Conservation (phyloP, 2,329 filamentous ascomycete genomes). For the Lomentospora prolificans region DNA sequence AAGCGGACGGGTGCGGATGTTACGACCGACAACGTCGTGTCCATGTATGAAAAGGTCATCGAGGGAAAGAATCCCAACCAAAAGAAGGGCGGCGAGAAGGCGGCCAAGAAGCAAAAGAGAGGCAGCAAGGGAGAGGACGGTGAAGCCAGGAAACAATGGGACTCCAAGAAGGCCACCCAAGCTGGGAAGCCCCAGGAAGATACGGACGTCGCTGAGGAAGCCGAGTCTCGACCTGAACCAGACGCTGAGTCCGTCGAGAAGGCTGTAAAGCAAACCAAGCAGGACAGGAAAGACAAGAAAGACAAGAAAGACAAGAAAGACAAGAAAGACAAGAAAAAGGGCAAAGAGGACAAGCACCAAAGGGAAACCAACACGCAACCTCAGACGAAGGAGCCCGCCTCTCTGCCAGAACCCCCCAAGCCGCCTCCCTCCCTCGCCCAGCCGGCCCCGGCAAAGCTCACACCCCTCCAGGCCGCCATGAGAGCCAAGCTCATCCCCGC, state of each 20-base stretch:
- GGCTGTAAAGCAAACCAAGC: constrained; percentile 9
- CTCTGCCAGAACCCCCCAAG: constrained; percentile 11
- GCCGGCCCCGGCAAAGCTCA: constrained; percentile 50
- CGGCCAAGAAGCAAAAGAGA: constrained; percentile 19
- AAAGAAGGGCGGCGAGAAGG: constrained; percentile 11
- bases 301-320: constrained; percentile 22
- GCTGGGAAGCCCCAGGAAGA: not conserved
- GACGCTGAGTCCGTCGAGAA: constrained; percentile 17
- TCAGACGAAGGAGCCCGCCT: constrained; percentile 15
- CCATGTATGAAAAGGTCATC: constrained; percentile 71
- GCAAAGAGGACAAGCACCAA: constrained; percentile 26
- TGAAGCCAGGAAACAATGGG: not conserved
- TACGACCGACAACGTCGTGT: constrained; percentile 60
- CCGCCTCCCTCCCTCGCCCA: constrained; percentile 13
- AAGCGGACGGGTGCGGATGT: constrained; percentile 41
- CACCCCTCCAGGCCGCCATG: constrained; percentile 89
- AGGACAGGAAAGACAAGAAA: constrained; percentile 19
- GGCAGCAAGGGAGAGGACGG: constrained; percentile 16
- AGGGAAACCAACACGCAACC: constrained; percentile 20
- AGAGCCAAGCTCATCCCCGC: constrained; percentile 88
- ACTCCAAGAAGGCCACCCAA: not conserved
- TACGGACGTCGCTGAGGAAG: not conserved
- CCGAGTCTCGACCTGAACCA: constrained; percentile 7
- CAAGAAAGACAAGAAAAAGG: constrained; percentile 11
- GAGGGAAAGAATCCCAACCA: constrained; percentile 45